Evolutionary conservation across 2,329 filamentous ascomycete species (phyloP), one percentile per base, ranked within the genome.

Genomic region (Colletotrichum zoysiae): DNA sequence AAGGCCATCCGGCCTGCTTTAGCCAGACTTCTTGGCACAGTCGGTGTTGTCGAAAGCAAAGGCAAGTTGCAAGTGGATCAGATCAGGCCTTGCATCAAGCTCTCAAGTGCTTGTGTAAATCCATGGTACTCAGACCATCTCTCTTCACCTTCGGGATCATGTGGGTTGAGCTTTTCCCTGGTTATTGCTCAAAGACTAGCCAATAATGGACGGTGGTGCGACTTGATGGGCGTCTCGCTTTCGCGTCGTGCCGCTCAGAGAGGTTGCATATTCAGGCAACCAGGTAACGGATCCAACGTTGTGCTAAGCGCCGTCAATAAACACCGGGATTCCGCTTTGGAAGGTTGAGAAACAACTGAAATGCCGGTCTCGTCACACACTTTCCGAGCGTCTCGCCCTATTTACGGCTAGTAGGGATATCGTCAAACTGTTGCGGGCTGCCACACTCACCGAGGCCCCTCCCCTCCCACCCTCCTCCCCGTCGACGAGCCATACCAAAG

Each of bases 341-440:
- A 40, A 56, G n/a, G 23, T 26, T 48, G 30, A 48, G 26, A 40
- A 50, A 44, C 23, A 40, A 16, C 30, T 35, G 44, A 60, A 38
- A 23, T 55, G 48, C 16, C 46, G 30, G 26, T n/a, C 26, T 56
- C 38, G 51, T 53, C 61, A 55, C 61, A 55, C 16, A 9, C 5
- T 58, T 38, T 26, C 55, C 42, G 56, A 44, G 68, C 68, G 68
- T 71, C 44, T 71, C 68, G 68, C 68, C 58, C 68, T 23, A n/a
- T 40, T 20, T 14, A 30, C 50, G 30, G 14, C 33, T n/a, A 56
- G 48, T 62, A 50, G 48, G 58, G 67, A 48, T 46, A 50, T 51
- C 11, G 42, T 7, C 59, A 38, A 35, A 14, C 50, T 50, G 42
- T 61, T 65, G 35, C 12, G 67, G 35, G 55, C 62, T 55, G 62